Percentiles rank a stretch among this genome's conserved stretches.
Evolutionary conservation across 139 green algal species (phyloP).

Genomic region (Dunaliella primolecta): DNA sequence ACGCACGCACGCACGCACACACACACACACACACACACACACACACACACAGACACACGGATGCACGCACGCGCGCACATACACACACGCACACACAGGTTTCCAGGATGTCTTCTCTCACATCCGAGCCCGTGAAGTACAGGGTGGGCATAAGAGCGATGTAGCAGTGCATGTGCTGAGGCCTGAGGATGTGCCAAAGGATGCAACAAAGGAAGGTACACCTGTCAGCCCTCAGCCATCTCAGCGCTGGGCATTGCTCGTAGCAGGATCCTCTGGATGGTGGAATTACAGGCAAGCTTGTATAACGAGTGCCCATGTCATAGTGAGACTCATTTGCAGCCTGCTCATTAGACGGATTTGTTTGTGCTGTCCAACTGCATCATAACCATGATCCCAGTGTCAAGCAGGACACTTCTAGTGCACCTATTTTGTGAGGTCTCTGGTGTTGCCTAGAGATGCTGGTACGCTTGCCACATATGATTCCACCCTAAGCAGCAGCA

Average conservation of each 20-base stretch:
- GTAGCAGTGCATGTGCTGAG: too few relatives aligned
- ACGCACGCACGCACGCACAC: not conserved
- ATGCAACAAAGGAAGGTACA: too few relatives aligned
- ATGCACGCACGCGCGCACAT: not conserved
- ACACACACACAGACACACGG: too few relatives aligned
- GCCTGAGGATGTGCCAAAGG: too few relatives aligned
- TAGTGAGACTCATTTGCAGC: not conserved
- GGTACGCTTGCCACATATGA: too few relatives aligned
- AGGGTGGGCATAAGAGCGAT: too few relatives aligned
- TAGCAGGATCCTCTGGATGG: slow-evolving; percentile 76
- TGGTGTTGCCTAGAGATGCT: not conserved
- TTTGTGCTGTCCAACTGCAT: too few relatives aligned
- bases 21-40: not conserved
- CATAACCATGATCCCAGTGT: too few relatives aligned
- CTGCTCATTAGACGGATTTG: too few relatives aligned
- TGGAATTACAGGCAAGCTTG: slow-evolving; percentile 89
- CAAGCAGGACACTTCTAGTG: not conserved
- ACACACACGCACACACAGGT: not conserved
- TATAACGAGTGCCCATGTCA: slow-evolving; percentile 42
- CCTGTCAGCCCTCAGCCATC: too few relatives aligned
- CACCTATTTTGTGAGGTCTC: not conserved
- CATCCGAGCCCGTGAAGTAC: too few relatives aligned
- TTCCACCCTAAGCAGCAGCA: too few relatives aligned
- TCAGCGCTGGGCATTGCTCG: slow-evolving; percentile 83
- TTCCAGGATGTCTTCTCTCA: not conserved